Percentiles rank a stretch among this genome's conserved stretches.
These are phyloP conservation scores for Xylaria sp. DNA, from an alignment of 2,329 filamentous ascomycete genomes.

Conservation along the genomic window DNA sequence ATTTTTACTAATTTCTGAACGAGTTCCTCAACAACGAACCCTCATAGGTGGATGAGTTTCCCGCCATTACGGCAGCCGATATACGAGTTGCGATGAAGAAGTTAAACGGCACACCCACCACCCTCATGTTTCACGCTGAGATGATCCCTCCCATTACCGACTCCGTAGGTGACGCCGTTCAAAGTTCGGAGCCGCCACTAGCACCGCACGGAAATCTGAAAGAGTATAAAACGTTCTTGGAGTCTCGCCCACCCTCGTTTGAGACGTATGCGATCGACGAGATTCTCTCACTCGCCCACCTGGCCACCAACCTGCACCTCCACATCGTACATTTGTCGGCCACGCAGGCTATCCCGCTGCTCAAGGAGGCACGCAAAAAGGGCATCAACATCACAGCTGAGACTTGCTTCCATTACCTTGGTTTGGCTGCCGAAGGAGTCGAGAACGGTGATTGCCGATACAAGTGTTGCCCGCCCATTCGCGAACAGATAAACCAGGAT, in stretches of 20 bases:
- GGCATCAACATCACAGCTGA: constrained; percentile 88
- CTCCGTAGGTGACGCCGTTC: constrained; percentile 73
- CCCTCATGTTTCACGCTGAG: constrained; percentile 98
- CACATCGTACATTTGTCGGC: constrained; percentile 94
- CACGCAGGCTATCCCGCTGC: constrained; percentile 77
- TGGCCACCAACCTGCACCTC: constrained; percentile 75
- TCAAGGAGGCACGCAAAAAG: constrained; percentile 63
- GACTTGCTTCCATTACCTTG: constrained; percentile 93
- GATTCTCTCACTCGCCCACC: constrained; percentile 73
- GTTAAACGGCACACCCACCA: constrained; percentile 75
- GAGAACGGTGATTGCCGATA: constrained; percentile 81
- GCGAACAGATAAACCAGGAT: constrained; percentile 74
- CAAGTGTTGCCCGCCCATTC: constrained; percentile 93
- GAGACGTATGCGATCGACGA: constrained; percentile 87
- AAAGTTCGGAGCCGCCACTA: constrained; percentile 62
- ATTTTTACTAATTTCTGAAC: constrained; percentile 15
- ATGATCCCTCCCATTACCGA: constrained; percentile 86
- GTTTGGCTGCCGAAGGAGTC: constrained; percentile 75
- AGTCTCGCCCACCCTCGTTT: constrained; percentile 81
- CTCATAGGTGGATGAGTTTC: constrained; percentile 83
- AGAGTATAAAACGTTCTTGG: constrained; percentile 83
- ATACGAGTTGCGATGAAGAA: constrained; percentile 74
- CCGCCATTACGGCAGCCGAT: constrained; percentile 75
- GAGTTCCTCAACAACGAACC: constrained; percentile 13
- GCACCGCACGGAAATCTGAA: constrained; percentile 67